A percentile compares a stretch with the other conserved stretches of the same genome.
Conservation (phyloP, 202 grass and related monocot genomes). For the Setaria italica region DNA sequence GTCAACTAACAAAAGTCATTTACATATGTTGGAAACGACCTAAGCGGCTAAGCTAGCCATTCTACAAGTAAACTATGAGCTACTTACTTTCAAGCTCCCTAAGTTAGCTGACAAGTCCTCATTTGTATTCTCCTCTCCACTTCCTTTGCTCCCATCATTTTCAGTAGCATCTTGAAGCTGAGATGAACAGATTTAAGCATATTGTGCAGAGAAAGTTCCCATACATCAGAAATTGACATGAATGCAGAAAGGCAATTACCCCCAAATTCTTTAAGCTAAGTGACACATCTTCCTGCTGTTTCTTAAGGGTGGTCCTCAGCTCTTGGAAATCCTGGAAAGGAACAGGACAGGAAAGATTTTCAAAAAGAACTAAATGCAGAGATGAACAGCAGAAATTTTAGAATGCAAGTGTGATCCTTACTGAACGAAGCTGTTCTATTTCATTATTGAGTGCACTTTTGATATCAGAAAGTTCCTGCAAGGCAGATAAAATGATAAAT, state of each 20-base stretch:
- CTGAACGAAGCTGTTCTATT: slow-evolving; percentile 75
- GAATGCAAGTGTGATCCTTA: slow-evolving; percentile 49
- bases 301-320: slow-evolving; percentile 83
- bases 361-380: slow-evolving; percentile 32
- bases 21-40: background rate
- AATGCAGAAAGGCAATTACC: slow-evolving; percentile 52
- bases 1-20: background rate
- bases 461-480: slow-evolving; percentile 82
- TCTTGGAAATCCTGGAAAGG: slow-evolving; percentile 80
- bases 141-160: slow-evolving; percentile 46
- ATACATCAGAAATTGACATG: slow-evolving; percentile 24
- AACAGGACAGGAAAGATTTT: slow-evolving; percentile 33
- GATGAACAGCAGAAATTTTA: background rate
- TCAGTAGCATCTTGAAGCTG: slow-evolving; percentile 57
- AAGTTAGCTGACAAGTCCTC: slow-evolving; percentile 43
- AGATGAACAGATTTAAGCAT: slow-evolving; percentile 31
- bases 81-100: slow-evolving; percentile 56
- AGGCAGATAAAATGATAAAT: slow-evolving; percentile 34
- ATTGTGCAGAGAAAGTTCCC: background rate
- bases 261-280: slow-evolving; percentile 77
- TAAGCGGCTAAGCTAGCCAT: slow-evolving; percentile 31
- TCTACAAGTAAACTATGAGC: slow-evolving; percentile 6
- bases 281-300: slow-evolving; percentile 90
- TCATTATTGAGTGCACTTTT: slow-evolving; percentile 74
- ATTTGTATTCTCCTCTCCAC: slow-evolving; percentile 39